phyloP scores from a whole-genome alignment of 345 rosid genomes.

The Lepidium didymum region DNA sequence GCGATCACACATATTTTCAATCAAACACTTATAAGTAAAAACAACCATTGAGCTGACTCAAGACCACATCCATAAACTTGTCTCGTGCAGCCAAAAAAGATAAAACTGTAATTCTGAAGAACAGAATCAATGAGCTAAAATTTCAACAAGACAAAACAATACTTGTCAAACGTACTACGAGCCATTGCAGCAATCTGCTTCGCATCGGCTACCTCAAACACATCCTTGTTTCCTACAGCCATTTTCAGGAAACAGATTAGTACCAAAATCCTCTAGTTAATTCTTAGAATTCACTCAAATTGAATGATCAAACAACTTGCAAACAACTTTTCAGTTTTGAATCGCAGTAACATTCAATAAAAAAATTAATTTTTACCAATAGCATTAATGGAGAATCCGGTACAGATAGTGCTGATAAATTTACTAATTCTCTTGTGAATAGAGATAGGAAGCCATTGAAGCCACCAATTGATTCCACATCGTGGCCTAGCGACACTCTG shows the following conservation, averaged over 20 bases:
- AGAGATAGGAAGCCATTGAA: slow-evolving; percentile 76
- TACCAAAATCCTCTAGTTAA: neutral
- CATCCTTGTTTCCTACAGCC: slow-evolving; percentile 42
- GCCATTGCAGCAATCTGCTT: slow-evolving; percentile 70
- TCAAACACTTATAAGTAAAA: neutral
- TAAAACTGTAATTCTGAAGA: neutral
- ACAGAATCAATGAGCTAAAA: neutral
- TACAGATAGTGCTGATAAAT: slow-evolving; percentile 33
- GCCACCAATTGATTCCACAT: slow-evolving; percentile 67
- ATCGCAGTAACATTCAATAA: neutral
- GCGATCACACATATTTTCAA: neutral
- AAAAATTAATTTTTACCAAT: slow-evolving; percentile 28
- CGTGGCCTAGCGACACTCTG: slow-evolving; percentile 82
- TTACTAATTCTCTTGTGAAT: slow-evolving; percentile 41
- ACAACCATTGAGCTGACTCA: neutral
- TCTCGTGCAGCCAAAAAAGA: neutral
- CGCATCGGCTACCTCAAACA: slow-evolving; percentile 60
- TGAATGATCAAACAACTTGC: neutral
- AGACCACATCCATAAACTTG: neutral
- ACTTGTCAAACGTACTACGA: slow-evolving; percentile 56
- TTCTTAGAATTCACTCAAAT: neutral
- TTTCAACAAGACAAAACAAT: neutral
- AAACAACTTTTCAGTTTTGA: neutral
- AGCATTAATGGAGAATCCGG: slow-evolving; percentile 11
- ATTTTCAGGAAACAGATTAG: neutral